A percentile compares a stretch with the other conserved stretches of the same genome.
Conservation (phyloP, 768 basidiomycete genomes). For the Kwoniella sp. region DNA sequence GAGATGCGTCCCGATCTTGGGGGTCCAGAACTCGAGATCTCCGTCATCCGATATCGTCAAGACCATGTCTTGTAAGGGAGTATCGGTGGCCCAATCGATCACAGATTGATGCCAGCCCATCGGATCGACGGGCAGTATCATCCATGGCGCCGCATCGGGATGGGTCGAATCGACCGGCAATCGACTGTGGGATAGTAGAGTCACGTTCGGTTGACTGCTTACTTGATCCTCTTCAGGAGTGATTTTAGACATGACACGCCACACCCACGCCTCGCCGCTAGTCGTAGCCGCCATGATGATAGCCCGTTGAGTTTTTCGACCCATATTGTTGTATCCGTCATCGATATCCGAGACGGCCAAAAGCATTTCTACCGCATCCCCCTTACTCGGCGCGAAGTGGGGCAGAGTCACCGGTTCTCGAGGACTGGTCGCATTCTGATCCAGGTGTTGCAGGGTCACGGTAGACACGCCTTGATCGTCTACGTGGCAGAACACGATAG, state of each 20-base stretch:
- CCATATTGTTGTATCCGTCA: conserved; percentile 37
- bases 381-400: conserved; percentile 18
- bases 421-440: conserved; percentile 12
- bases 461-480: not conserved
- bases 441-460: conserved; percentile 36
- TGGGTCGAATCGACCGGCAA: conserved; percentile 21
- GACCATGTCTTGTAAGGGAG: conserved; percentile 59
- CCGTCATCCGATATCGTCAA: conserved; percentile 72
- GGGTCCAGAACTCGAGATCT: conserved; percentile 81
- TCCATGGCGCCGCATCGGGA: conserved; percentile 6
- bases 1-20: conserved; percentile 52
- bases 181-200: conserved; percentile 20
- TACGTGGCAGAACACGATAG: conserved; percentile 27
- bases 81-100: conserved; percentile 42
- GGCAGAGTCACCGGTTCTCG: conserved; percentile 21
- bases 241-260: conserved; percentile 29
- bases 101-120: conserved; percentile 50
- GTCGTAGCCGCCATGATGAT: conserved; percentile 40
- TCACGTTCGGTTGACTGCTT: conserved; percentile 7
- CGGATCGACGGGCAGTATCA: conserved; percentile 46
- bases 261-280: conserved; percentile 39
- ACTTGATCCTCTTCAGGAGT: conserved; percentile 4
- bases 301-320: conserved; percentile 30
- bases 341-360: conserved; percentile 49
- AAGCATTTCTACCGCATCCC: conserved; percentile 32